Conservation (phyloP, 345 rosid genomes). For the Hevea brasiliensis region DNA sequence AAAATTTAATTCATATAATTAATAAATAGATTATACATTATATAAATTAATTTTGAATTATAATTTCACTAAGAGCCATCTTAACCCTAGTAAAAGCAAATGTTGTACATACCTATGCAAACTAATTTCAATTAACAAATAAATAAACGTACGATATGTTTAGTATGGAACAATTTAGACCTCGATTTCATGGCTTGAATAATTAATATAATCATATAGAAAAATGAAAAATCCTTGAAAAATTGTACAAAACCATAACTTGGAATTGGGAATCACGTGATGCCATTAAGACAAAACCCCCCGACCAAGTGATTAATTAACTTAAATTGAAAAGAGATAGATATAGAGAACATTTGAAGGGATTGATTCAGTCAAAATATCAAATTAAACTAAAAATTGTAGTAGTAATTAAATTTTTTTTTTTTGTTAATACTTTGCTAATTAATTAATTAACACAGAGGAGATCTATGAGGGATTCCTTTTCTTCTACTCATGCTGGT, state of each 20-base stretch:
- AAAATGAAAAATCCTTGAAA: conserved; percentile 21
- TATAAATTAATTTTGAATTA: too few species aligned
- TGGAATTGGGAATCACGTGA: conserved; percentile 83
- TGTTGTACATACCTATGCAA: not conserved
- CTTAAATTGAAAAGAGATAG: conserved; percentile 16
- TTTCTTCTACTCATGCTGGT: conserved; percentile 76
- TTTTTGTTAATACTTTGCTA: conserved; percentile 4
- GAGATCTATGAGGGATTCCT: conserved; percentile 93
- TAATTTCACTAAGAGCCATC: too few species aligned
- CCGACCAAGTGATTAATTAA: conserved; percentile 62
- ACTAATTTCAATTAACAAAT: not conserved
- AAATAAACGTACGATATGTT: conserved; percentile 2
- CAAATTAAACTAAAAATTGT: not conserved
- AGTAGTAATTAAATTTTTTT: not conserved
- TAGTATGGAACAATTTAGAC: conserved; percentile 1
- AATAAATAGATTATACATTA: too few species aligned
- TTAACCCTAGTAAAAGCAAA: not conserved
- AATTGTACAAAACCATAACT: conserved; percentile 39
- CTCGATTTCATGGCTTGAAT: conserved; percentile 21
- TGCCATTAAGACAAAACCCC: conserved; percentile 69
- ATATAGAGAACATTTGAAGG: conserved; percentile 15
- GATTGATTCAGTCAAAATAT: conserved; percentile 28
- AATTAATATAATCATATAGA: conserved; percentile 16
- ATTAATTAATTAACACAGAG: conserved; percentile 53
- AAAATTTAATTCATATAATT: too few species aligned